Percentiles rank a stretch among this genome's conserved stretches.
phyloP scores from a whole-genome alignment of 179 eudicot genomes.

The Spergularia azorica region DNA sequence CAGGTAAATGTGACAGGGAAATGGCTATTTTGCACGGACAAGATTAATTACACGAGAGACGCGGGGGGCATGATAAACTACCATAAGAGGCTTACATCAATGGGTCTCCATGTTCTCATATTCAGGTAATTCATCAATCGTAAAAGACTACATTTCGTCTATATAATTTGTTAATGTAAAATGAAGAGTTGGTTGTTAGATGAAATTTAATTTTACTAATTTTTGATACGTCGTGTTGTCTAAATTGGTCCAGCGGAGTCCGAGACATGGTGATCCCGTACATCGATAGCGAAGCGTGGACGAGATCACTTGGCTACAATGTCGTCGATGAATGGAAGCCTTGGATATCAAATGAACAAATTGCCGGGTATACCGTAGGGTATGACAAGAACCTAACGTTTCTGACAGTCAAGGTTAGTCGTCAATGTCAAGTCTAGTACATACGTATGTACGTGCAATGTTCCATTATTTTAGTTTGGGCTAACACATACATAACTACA shows the following conservation, averaged over 20 bases:
- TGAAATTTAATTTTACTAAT: too few species aligned
- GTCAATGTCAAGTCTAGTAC: too few species aligned
- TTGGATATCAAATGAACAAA: slow-evolving; percentile 61
- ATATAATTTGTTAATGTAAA: too few species aligned
- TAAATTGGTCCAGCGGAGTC: slow-evolving; percentile 58
- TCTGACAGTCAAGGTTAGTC: slow-evolving; percentile 67
- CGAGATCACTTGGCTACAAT: slow-evolving; percentile 71
- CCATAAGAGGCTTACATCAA: slow-evolving; percentile 71
- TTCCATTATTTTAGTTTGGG: too few species aligned
- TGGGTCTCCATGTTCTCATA: slow-evolving; percentile 71
- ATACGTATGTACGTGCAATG: too few species aligned
- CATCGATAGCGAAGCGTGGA: slow-evolving; percentile 85
- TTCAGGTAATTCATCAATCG: slow-evolving; percentile 41
- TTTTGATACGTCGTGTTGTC: too few species aligned
- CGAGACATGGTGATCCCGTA: slow-evolving; percentile 89
- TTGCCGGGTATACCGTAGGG: slow-evolving; percentile 79
- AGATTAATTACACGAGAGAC: slow-evolving; percentile 50
- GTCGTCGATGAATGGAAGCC: slow-evolving; percentile 78
- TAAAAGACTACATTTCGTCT: background rate
- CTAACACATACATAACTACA: too few species aligned
- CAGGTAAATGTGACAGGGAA: slow-evolving; percentile 53
- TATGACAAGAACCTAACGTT: slow-evolving; percentile 75
- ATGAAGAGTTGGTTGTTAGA: too few species aligned
- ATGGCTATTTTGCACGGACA: slow-evolving; percentile 65
- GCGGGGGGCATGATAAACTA: slow-evolving; percentile 80